A percentile compares a stretch with the other conserved stretches of the same genome.
Conservation (phyloP, 805 yeast genomes). For the Lachancea kluyveri region DNA sequence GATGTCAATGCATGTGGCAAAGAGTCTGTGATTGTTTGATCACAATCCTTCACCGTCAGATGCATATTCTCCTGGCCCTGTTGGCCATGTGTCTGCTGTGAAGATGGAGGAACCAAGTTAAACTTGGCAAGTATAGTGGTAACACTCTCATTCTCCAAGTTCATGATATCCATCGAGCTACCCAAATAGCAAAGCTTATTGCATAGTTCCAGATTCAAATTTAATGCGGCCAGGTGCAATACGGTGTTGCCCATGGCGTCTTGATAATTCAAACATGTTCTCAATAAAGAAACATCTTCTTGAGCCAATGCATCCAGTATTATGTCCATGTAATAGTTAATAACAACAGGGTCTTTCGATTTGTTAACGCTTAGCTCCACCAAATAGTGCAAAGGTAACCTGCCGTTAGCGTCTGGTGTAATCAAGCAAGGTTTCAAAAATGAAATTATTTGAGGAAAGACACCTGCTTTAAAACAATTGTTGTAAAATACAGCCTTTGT, state of each 20-base stretch:
- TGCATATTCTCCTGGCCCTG: no score
- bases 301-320: conserved; percentile 39
- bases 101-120: conserved; percentile 23
- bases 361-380: conserved; percentile 46
- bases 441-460: conserved; percentile 53
- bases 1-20: neutral
- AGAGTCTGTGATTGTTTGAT: no score
- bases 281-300: conserved; percentile 40
- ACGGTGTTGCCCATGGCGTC: conserved; percentile 85
- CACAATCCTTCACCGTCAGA: no score
- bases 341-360: conserved; percentile 43
- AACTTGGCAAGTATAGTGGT: conserved; percentile 24
- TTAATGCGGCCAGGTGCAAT: conserved; percentile 60
- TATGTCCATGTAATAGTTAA: conserved; percentile 46
- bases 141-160: conserved; percentile 27
- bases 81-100: conserved; percentile 5
- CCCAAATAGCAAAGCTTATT: conserved; percentile 28
- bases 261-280: conserved; percentile 62
- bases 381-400: conserved; percentile 70
- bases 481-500: conserved; percentile 66
- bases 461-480: conserved; percentile 59
- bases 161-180: conserved; percentile 25
- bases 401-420: conserved; percentile 63
- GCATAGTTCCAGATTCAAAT: conserved; percentile 28
- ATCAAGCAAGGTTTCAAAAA: conserved; percentile 59